These are phyloP conservation scores for Physcia stellaris DNA, from an alignment of 495 filamentous ascomycete genomes.

Conservation along the genomic window DNA sequence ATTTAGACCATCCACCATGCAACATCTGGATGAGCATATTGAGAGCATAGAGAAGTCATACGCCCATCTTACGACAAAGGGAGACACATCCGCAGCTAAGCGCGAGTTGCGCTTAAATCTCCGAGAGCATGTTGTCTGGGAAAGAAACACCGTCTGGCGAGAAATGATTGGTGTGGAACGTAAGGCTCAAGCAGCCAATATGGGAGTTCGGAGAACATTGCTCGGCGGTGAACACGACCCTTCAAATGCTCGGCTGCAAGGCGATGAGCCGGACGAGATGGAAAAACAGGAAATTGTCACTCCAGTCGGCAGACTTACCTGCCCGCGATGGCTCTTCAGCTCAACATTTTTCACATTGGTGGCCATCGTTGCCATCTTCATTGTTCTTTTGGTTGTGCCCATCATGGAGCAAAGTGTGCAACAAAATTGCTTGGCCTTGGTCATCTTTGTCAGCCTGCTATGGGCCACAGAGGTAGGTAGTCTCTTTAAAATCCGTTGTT, in stretches of 20 bases:
- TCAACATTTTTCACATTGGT: conserved; percentile 67
- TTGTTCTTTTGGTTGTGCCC: conserved; percentile 52
- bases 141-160: conserved; percentile 95
- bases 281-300: conserved; percentile 57
- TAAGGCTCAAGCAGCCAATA: conserved; percentile 86
- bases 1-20: conserved; percentile 58
- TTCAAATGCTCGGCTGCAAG: conserved; percentile 58
- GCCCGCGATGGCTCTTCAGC: conserved; percentile 73
- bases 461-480: conserved; percentile 85
- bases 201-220: conserved; percentile 66
- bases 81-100: conserved; percentile 57
- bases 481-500: conserved; percentile 1
- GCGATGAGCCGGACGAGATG: conserved; percentile 54
- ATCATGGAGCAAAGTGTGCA: conserved; percentile 78
- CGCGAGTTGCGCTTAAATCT: conserved; percentile 84
- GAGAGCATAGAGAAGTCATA: conserved; percentile 63
- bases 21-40: conserved; percentile 56
- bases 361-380: conserved; percentile 56
- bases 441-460: conserved; percentile 84
- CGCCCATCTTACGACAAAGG: conserved; percentile 64
- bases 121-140: conserved; percentile 96
- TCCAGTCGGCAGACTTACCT: conserved; percentile 62
- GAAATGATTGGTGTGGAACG: conserved; percentile 98
- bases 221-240: conserved; percentile 64
- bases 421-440: conserved; percentile 88